phyloP scores from a whole-genome alignment of 2,329 filamentous ascomycete genomes.

The Clonostachys byssicola region DNA sequence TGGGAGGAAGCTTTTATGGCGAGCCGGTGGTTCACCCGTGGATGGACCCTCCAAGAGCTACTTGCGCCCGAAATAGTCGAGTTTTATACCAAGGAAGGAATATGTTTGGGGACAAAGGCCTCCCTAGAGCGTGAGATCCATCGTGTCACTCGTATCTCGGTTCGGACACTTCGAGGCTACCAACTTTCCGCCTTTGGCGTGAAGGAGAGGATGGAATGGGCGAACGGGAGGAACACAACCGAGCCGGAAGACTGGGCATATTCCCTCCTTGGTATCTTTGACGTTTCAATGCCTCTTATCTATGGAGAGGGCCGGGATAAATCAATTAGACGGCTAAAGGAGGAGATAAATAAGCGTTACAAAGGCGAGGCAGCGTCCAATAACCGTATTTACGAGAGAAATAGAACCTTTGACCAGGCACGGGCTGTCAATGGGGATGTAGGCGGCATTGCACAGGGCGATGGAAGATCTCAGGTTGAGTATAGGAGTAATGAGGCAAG shows the following conservation, averaged over 20 bases:
- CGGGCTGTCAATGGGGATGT: too few relatives aligned
- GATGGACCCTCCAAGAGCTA: constrained; percentile 64
- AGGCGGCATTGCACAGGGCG: too few relatives aligned
- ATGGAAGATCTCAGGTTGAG: too few relatives aligned
- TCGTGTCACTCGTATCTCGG: not conserved
- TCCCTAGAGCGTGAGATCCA: not conserved
- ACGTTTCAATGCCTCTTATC: constrained; percentile 12
- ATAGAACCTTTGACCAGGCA: too few relatives aligned
- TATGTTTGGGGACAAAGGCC: not conserved
- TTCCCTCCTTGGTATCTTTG: constrained; percentile 14
- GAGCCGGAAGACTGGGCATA: constrained; percentile 14
- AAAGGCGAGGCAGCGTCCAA: too few relatives aligned
- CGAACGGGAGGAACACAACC: constrained; percentile 10
- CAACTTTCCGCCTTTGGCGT: constrained; percentile 3
- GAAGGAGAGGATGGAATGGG: constrained; percentile 13
- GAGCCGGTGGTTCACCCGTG: constrained; percentile 29
- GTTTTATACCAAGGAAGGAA: constrained; percentile 20
- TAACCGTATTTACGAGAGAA: too few relatives aligned
- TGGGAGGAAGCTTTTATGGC: constrained; percentile 1
- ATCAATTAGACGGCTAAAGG: constrained; percentile 10
- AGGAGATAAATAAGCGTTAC: constrained; percentile 10
- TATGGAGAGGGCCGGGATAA: not conserved
- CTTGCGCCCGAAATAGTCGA: constrained; percentile 34
- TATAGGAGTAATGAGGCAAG: too few relatives aligned
- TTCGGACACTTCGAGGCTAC: not conserved